These are phyloP conservation scores for Glycine soja DNA, from an alignment of 306 rosid species.

Conservation along the genomic window DNA sequence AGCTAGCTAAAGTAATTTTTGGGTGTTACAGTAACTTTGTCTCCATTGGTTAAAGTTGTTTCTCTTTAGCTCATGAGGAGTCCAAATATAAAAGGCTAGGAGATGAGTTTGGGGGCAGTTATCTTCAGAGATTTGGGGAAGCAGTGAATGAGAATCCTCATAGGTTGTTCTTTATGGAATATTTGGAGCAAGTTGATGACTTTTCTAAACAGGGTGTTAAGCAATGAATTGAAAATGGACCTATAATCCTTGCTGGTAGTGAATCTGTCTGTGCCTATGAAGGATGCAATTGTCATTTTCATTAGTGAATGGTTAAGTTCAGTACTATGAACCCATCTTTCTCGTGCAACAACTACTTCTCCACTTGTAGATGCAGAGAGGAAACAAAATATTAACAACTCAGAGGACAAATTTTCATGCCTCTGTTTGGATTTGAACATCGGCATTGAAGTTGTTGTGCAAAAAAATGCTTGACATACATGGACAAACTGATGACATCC, in stretches of 20 bases:
- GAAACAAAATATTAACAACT: conserved; percentile 34
- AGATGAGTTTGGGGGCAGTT: conserved; percentile 50
- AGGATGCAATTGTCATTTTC: conserved; percentile 68
- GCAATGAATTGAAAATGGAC: conserved; percentile 61
- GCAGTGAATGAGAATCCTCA: conserved; percentile 75
- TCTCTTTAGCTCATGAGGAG: conserved; percentile 37
- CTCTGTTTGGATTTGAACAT: conserved; percentile 67
- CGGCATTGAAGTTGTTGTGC: conserved; percentile 48
- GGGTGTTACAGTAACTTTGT: conserved; percentile 59
- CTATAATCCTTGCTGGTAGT: conserved; percentile 50
- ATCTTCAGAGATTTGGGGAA: conserved; percentile 66
- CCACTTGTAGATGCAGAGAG: conserved; percentile 27
- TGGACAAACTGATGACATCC: conserved; percentile 42
- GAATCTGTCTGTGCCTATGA: conserved; percentile 61
- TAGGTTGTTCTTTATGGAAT: conserved; percentile 75
- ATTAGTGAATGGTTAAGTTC: conserved; percentile 49
- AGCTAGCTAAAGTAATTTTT: conserved; percentile 65
- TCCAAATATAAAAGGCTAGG: conserved; percentile 53
- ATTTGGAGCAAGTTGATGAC: conserved; percentile 60
- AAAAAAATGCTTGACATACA: conserved; percentile 8
- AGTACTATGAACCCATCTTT: conserved; percentile 23
- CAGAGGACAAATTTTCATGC: conserved; percentile 33
- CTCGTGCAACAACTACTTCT: conserved; percentile 33
- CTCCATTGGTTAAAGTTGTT: conserved; percentile 52
- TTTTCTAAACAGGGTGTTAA: conserved; percentile 60